Evolutionary conservation across 1,284 basidiomycete genomes (phyloP), one percentile per base, ranked within the genome.

Genomic region (Cryptococcus sp.): DNA sequence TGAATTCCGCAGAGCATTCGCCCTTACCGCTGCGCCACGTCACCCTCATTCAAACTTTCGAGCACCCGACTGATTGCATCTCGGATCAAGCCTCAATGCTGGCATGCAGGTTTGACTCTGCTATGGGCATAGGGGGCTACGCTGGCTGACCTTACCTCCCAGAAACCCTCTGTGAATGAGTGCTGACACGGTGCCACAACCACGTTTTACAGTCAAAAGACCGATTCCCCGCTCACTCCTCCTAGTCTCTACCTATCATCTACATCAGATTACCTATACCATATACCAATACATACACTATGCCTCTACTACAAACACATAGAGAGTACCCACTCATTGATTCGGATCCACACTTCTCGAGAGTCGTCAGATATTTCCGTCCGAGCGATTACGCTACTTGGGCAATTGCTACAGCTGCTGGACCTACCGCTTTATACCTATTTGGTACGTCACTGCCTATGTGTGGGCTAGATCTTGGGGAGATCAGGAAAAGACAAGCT

Each of bases 331-430:
- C 88, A 46, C 84, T 90, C 75, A 86, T 93, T 76, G 93, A 97
- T 76, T 78, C 83, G 2, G 96, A 98, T 80, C 94, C 94, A 19
- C 89, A 96, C 79, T 86, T 87, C 36, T 78, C 78, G 37, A 85
- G 96, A 44, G 94, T 98, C 39, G 78, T 98, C 28, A 79, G 87
- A 60, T 96, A 94, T 78, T 85, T 98, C 77, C 83, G 96, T 40
- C 79, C 83, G 13, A 86, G 86, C 7, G 96, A 98, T 80, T 92
- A 91, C 78, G 86, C 81, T 19, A 77, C 82, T 41, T 91, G 91
- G 88, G 90, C 84, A 16, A 86, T 81, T 45, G 82, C 82, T 46
- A 89, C 92, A 1, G 88, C 81, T 51, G 88, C 66, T 32, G 66
- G 67, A 32, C 74, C 74, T 2, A 61, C 55, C 28, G 28, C 62